Evolutionary conservation across 2,329 filamentous ascomycete species (phyloP), one percentile per base, ranked within the genome.

Genomic region (Xylariaceae sp.): DNA sequence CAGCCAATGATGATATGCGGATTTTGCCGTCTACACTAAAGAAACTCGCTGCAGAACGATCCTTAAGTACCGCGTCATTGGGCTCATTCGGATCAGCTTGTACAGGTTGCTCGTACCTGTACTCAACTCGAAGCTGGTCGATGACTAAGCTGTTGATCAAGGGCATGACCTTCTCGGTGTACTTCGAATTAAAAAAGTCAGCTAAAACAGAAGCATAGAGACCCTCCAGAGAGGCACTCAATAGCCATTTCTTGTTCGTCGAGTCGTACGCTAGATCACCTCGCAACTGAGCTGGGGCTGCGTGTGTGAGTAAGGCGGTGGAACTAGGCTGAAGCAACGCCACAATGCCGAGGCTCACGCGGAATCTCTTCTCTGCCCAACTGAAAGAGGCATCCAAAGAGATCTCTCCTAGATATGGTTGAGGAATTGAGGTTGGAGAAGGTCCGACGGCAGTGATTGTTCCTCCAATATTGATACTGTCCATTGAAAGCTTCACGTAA

Each of bases 281-380:
- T 16, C 14, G n/a, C 4, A 50, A 36, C 9, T 33, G 5, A 5
- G 48, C 48, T 16, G 48, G 34, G 6, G 7, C 2, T 14, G 14
- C n/a, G 9, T 50, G 19, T 28, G 22, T 28, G 22, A 28, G 22
- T 7, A 28, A 28, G 22, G 22, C 22, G 33, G 39, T 31, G 10
- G 40, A 7, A 11, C 48, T 45, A 34, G 50, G 50, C 10, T 45
- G n/a, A 12, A 53, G 40, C 10, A 19, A 34, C 28, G 50, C 45
- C 18, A n/a, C 48, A 31, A 53, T 31, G 18, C 36, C 40, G 22
- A 48, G n/a, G 10, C 22, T 22, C 16, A 48, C 22, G 12, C 33
- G 17, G 42, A 53, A 53, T 13, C 11, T 48, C 13, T 42, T 48
- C 31, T 53, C 12, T 4, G 45, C 50, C 50, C 50, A 53, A 3